phyloP scores from a whole-genome alignment of 176 grass and related monocot genomes.

The Bothriochloa decipiens region DNA sequence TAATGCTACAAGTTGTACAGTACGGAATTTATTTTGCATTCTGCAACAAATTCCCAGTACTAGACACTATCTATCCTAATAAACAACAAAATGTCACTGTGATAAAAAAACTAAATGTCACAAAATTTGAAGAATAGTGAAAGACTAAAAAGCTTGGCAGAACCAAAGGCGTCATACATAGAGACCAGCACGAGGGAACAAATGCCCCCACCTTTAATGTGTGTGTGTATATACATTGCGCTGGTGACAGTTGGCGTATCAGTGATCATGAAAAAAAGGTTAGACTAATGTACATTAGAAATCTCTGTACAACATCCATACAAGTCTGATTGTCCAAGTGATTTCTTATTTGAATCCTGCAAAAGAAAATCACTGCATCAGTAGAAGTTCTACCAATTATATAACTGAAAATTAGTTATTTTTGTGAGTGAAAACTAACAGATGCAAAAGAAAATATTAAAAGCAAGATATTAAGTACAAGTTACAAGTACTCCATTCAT shows the following conservation, averaged over 20 bases:
- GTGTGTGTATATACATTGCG: slow-evolving; percentile 40
- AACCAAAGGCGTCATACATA: background rate
- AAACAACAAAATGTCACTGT: too few species aligned
- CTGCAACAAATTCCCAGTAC: slow-evolving; percentile 27
- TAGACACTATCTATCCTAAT: slow-evolving; percentile 22
- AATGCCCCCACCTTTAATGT: slow-evolving; percentile 16
- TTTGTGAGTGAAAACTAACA: background rate
- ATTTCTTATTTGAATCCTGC: too few species aligned
- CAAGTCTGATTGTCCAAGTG: too few species aligned
- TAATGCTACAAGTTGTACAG: slow-evolving; percentile 34
- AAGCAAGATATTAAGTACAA: background rate
- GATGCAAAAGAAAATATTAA: background rate
- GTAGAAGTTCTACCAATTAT: background rate
- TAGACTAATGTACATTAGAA: too few species aligned
- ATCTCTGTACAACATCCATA: too few species aligned
- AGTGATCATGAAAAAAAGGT: slow-evolving; percentile 40
- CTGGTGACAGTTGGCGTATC: slow-evolving; percentile 13
- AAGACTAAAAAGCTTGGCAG: background rate
- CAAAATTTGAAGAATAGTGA: slow-evolving; percentile 15
- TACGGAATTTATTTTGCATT: slow-evolving; percentile 39
- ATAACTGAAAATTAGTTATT: background rate
- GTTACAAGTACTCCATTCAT: background rate
- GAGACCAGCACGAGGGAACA: slow-evolving; percentile 35
- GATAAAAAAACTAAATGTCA: background rate
- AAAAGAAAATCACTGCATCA: slow-evolving; percentile 1